Evolutionary conservation across 805 yeast species (phyloP).

Genomic region (Huiozyma naganishii): DNA sequence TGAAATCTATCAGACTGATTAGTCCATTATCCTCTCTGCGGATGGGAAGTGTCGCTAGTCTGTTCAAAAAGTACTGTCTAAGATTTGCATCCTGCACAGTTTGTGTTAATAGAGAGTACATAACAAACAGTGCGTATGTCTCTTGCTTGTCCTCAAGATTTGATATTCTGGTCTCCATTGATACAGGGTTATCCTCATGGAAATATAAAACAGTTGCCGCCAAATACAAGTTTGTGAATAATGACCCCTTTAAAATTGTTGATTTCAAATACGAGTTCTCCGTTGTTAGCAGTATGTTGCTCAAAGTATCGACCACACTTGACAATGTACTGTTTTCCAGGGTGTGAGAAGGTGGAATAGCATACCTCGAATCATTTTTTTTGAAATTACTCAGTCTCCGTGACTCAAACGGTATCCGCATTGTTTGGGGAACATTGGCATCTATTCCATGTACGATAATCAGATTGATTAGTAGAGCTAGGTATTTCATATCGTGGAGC

Average conservation of each 20-base stretch:
- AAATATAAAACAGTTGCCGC: slow-evolving; percentile 30
- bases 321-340: slow-evolving; percentile 6
- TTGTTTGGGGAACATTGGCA: slow-evolving; percentile 43
- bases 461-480: slow-evolving; percentile 53
- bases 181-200: slow-evolving; percentile 24
- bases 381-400: slow-evolving; percentile 44
- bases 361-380: slow-evolving; percentile 14
- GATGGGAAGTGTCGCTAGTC: slow-evolving; percentile 45
- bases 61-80: slow-evolving; percentile 35
- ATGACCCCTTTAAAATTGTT: slow-evolving; percentile 53
- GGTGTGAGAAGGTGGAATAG: slow-evolving; percentile 12
- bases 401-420: slow-evolving; percentile 56
- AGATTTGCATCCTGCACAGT: slow-evolving; percentile 39
- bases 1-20: slow-evolving; percentile 59
- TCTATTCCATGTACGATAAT: slow-evolving; percentile 65
- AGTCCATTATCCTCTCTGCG: slow-evolving; percentile 59
- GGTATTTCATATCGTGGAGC: slow-evolving; percentile 70
- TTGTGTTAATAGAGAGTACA: slow-evolving; percentile 48
- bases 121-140: slow-evolving; percentile 55
- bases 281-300: slow-evolving; percentile 11
- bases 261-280: slow-evolving; percentile 16
- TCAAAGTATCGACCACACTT: slow-evolving; percentile 13
- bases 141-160: slow-evolving; percentile 38
- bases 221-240: slow-evolving; percentile 49
- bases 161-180: slow-evolving; percentile 10